A percentile compares a stretch with the other conserved stretches of the same genome.
Evolutionary conservation across 2,329 filamentous ascomycete genomes (phyloP).

Genomic region (Phialophora tarda): DNA sequence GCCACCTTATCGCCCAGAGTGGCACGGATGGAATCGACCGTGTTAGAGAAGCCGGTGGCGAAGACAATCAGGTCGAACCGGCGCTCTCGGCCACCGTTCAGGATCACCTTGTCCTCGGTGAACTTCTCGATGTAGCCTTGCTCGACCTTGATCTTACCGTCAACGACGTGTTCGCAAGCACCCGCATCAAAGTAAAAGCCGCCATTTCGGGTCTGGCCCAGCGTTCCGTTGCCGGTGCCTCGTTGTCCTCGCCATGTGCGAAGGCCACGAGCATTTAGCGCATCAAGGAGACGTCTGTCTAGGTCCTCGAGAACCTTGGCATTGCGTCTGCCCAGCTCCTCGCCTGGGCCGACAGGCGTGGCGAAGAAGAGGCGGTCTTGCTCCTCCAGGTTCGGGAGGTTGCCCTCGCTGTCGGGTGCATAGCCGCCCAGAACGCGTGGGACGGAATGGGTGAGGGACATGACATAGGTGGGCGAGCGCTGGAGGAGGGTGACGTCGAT

Average conservation of each 20-base stretch:
- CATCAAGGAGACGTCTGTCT: conserved; percentile 39
- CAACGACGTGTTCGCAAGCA: conserved; percentile 42
- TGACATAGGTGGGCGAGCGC: conserved; percentile 45
- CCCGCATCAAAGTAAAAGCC: conserved; percentile 45
- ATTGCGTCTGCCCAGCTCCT: conserved; percentile 37
- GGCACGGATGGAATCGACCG: conserved; percentile 39
- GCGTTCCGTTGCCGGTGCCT: conserved; percentile 43
- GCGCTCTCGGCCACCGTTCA: conserved; percentile 44
- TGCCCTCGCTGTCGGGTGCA: conserved; percentile 21
- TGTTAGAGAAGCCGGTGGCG: conserved; percentile 43
- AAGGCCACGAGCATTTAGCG: conserved; percentile 41
- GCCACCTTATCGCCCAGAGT: conserved; percentile 41
- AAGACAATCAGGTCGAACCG: conserved; percentile 45
- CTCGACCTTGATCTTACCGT: conserved; percentile 43
- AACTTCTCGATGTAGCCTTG: conserved; percentile 39
- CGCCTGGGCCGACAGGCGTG: conserved; percentile 21
- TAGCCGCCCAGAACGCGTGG: conserved; percentile 42
- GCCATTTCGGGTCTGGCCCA: conserved; percentile 44
- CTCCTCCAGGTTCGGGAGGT: conserved; percentile 21
- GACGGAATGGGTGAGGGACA: conserved; percentile 41
- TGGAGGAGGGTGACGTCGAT: conserved; percentile 43
- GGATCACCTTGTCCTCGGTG: conserved; percentile 44
- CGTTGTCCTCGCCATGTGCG: conserved; percentile 47
- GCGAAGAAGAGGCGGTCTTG: conserved; percentile 26
- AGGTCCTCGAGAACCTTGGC: conserved; percentile 39